These are phyloP conservation scores for Neoascochyta sp. DNA, from an alignment of 2,329 filamentous ascomycete species.

Conservation along the genomic window DNA sequence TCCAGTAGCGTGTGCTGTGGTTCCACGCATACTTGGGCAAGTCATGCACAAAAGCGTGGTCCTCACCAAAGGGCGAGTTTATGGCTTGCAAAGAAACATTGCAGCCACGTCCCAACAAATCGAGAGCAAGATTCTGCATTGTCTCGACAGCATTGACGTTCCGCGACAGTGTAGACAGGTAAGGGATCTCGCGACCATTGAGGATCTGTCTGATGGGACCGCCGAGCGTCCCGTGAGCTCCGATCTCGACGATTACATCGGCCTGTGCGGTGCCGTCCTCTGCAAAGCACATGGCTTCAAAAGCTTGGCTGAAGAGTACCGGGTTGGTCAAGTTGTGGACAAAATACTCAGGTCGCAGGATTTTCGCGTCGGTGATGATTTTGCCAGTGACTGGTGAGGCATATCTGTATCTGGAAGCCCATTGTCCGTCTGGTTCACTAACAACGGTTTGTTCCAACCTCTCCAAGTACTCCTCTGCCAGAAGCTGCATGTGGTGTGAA, in stretches of 20 bases:
- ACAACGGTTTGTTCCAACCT: constrained; percentile 1
- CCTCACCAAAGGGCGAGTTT: too few relatives aligned
- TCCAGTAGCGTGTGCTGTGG: constrained; percentile 28
- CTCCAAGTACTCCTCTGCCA: constrained; percentile 11
- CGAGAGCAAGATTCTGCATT: neutral
- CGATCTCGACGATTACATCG: constrained; percentile 4
- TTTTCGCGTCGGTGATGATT: constrained; percentile 1
- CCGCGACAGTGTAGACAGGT: constrained; percentile 2
- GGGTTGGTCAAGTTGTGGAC: constrained; percentile 4
- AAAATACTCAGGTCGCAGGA: constrained; percentile 5
- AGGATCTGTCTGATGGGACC: constrained; percentile 10
- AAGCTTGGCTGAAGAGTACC: constrained; percentile 3
- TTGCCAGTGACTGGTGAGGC: constrained; percentile 2
- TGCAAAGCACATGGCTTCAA: constrained; percentile 5
- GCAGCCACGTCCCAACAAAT: neutral
- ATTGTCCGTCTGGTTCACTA: constrained; percentile 1
- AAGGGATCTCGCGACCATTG: constrained; percentile 1
- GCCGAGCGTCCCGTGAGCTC: constrained; percentile 4
- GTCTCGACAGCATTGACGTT: constrained; percentile 11
- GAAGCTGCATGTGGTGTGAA: constrained; percentile 40
- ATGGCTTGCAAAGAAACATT: too few relatives aligned
- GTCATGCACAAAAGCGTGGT: too few relatives aligned
- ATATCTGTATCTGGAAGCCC: too few relatives aligned
- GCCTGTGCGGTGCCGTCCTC: neutral
- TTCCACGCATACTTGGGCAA: constrained; percentile 37